Conservation (phyloP, 2,329 filamentous ascomycete genomes). For the Dendrostoma leiphaemia region DNA sequence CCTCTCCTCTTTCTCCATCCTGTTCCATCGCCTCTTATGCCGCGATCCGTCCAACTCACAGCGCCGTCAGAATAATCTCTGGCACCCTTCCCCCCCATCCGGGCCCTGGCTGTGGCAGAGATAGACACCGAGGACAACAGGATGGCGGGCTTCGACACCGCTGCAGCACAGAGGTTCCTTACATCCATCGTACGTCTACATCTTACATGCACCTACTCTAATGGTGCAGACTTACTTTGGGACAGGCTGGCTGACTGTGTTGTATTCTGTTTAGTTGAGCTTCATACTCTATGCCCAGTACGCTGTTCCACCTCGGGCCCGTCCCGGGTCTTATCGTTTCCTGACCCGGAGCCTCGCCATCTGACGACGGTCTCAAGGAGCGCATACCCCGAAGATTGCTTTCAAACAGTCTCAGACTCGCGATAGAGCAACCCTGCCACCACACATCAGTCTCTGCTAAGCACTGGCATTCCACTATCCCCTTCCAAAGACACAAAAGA, state of each 20-base stretch:
- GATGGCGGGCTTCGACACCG: neutral
- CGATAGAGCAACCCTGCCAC: neutral
- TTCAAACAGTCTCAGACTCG: neutral
- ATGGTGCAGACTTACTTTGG: neutral
- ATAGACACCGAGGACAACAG: no score
- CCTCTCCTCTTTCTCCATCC: no score
- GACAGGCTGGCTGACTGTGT: neutral
- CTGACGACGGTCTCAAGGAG: neutral
- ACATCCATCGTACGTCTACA: neutral
- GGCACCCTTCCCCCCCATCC: no score
- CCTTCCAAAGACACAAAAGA: neutral
- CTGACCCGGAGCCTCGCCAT: no score
- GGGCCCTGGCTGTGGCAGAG: no score
- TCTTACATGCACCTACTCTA: no score
- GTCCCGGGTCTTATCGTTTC: neutral
- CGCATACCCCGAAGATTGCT: conserved; percentile 5
- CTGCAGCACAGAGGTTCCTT: conserved; percentile 1
- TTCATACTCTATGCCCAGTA: conserved; percentile 9
- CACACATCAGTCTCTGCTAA: conserved; percentile 1
- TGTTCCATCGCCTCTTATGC: no score
- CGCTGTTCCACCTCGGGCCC: no score
- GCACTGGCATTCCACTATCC: neutral
- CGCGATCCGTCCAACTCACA: no score
- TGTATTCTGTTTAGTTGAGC: conserved; percentile 4
- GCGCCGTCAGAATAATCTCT: no score